Evolutionary conservation across 2,329 filamentous ascomycete species (phyloP), one percentile per base, ranked within the genome.

Genomic region (Diplodia mutila): DNA sequence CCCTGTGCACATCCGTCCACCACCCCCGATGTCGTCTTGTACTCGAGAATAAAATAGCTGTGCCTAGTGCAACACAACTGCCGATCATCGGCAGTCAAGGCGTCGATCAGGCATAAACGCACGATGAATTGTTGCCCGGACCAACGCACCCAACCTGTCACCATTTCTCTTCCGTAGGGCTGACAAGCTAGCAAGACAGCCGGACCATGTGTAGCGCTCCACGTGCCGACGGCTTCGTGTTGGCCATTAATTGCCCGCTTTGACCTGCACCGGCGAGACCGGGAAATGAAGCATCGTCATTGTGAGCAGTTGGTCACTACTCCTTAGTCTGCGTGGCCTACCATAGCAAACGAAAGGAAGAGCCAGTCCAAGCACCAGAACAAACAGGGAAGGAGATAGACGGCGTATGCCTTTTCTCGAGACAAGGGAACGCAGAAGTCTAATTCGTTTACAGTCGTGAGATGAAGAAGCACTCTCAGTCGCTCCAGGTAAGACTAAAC

Each of bases 1-100:
- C 42, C 59, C 59, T 63, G 42, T 48, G 59, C 46, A 37, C 46
- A 63, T 63, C 59, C n/a, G 25, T 29, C 27, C 42, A 23, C 12
- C 27, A 25, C 46, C 59, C 27, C 27, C 39, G 21, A 9, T 29
- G 9, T 32, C 32, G 9, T 34, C 32, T 34, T 34, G 32, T 9
- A 9, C 32, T 11, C 32, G 32, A 34, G 32, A 3, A 34, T 34
- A 11, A n/a, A n/a, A 46, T 46, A n/a, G 18, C 18, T 46, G 39
- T 18, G 42, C n/a, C 16, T 46, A 21, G 42, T 46, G 18, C 18
- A 46, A 46, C 42, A 46, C 18, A 11, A 7, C 42, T 11, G 42
- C 42, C n/a, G 42, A n/a, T 29, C 25, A 25, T 52, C 49, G 48
- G 48, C 48, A 25, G 21, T 51, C 9, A 27, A 18, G 11, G 48